Percentiles rank a stretch among this genome's conserved stretches.
These are phyloP conservation scores for Citrullus mucosospermus DNA, from an alignment of 306 rosid genomes.

Conservation along the genomic window DNA sequence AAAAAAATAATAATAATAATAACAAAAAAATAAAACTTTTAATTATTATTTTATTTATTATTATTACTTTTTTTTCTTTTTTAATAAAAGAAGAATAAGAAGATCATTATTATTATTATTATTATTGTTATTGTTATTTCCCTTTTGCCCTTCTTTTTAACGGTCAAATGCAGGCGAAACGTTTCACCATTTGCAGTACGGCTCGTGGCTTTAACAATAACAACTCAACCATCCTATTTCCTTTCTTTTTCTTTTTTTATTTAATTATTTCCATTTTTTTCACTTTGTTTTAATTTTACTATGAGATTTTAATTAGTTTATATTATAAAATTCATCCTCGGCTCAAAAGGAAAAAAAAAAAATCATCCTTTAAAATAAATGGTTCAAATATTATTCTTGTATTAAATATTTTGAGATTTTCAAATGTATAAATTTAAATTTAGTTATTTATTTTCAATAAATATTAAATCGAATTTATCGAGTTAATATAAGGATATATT, in stretches of 20 bases:
- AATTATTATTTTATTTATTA: not conserved
- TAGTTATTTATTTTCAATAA: too few relatives aligned
- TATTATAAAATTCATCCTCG: too few relatives aligned
- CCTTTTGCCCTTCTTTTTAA: not conserved
- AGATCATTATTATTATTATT: not conserved
- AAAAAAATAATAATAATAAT: not conserved
- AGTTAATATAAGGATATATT: too few relatives aligned
- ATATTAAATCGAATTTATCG: too few relatives aligned
- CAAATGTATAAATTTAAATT: too few relatives aligned
- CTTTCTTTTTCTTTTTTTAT: not conserved
- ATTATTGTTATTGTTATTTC: not conserved
- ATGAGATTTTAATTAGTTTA: too few relatives aligned
- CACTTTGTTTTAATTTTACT: too few relatives aligned
- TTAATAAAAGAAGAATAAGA: not conserved
- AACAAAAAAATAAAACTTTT: too few relatives aligned
- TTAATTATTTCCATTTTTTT: not conserved
- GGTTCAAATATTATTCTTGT: too few relatives aligned
- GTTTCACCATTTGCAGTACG: not conserved
- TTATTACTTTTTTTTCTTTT: not conserved
- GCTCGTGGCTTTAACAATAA: not conserved
- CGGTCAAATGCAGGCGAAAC: conserved; percentile 7
- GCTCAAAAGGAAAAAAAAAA: too few relatives aligned
- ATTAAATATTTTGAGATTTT: too few relatives aligned
- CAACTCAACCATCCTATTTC: not conserved
- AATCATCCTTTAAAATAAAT: too few relatives aligned